Base-by-base conservation (phyloP, 164 flowering plant genomes). In the Sedum album region DNA sequence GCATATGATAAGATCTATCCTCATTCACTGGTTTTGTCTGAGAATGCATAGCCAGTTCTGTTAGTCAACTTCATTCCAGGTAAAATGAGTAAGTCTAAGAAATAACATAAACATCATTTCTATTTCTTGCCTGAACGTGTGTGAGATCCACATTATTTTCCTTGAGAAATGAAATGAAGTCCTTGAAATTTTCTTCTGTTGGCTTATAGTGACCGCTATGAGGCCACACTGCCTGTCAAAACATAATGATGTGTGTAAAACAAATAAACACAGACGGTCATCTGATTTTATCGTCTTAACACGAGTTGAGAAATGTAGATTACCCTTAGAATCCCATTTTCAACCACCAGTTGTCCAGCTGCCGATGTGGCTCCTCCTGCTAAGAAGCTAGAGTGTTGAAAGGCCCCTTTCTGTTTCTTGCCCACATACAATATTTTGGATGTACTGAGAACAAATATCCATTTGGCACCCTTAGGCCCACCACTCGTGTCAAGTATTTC, bases 181-280 rank as follows among this genome's bases (percentile, higher is more conserved):
- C 90, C 66, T 74, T 76, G 41, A 88, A 88, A 69, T 88, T 88
- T 75, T 86, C 87, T 69, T 78, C 82, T 8, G 93, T 88, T 0
- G 93, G 93, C 49, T 75, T 75, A 66, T 88, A 88, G 74, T 88
- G 93, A 9, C 93, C 93, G 70, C 93, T 88, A 76, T 88, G 90
- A 74, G 93, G 93, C 90, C 93, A 88, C 65, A 88, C 86, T 44
- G 88, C 89, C 91, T 86, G 91, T 69, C 23, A 14, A 76, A 41
- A 63, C 15, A 39, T 53, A 25, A 4, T n/a, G 14, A 35, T 25
- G 33, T 55, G 48, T 69, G 31, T 39, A 68, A 15, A 55, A 2
- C 35, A 18, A 39, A 31, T 20, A 68, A 5, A 33, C 4, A 25
- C 10, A n/a, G 9, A 49, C 38, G 53, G 15, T 6, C 68, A 75